Evolutionary conservation across 257 asterid genomes (phyloP).

Genomic region (Nemophila menziesii): DNA sequence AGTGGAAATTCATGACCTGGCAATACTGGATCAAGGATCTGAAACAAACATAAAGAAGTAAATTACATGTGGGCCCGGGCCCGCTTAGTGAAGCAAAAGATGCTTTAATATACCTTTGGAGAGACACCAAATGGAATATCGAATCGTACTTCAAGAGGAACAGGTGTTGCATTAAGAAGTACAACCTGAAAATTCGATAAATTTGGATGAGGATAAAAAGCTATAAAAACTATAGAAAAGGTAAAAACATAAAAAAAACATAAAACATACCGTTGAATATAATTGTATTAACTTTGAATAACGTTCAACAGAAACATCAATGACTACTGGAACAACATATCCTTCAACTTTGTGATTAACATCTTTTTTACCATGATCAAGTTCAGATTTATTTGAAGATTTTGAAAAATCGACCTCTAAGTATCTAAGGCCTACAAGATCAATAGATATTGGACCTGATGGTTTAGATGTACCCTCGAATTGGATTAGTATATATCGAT

Average conservation of each 20-base stretch:
- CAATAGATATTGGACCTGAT: constrained; percentile 86
- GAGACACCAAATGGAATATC: constrained; percentile 94
- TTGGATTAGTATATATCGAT: constrained; percentile 64
- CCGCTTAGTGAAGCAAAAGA: background rate
- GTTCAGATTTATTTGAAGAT: constrained; percentile 42
- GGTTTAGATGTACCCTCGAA: constrained; percentile 77
- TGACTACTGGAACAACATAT: constrained; percentile 76
- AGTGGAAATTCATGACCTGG: constrained; percentile 96
- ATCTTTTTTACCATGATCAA: constrained; percentile 24
- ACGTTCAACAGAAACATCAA: constrained; percentile 84
- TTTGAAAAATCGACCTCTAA: constrained; percentile 80
- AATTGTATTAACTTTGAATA: constrained; percentile 70
- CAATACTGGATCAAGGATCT: constrained; percentile 85
- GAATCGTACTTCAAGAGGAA: constrained; percentile 78
- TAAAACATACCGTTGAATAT: constrained; percentile 81
- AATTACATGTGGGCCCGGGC: no score
- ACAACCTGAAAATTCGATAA: constrained; percentile 62
- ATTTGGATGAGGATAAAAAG: constrained; percentile 16
- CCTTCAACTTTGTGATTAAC: constrained; percentile 27
- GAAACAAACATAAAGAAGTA: constrained; percentile 13
- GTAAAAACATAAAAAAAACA: constrained; percentile 9
- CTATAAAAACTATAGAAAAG: constrained; percentile 9
- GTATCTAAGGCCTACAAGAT: constrained; percentile 88
- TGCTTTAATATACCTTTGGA: constrained; percentile 50
- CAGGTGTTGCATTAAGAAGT: constrained; percentile 63